These are phyloP conservation scores for Cyclotella atomus DNA, from an alignment of 108 stramenopile genomes.

Conservation along the genomic window DNA sequence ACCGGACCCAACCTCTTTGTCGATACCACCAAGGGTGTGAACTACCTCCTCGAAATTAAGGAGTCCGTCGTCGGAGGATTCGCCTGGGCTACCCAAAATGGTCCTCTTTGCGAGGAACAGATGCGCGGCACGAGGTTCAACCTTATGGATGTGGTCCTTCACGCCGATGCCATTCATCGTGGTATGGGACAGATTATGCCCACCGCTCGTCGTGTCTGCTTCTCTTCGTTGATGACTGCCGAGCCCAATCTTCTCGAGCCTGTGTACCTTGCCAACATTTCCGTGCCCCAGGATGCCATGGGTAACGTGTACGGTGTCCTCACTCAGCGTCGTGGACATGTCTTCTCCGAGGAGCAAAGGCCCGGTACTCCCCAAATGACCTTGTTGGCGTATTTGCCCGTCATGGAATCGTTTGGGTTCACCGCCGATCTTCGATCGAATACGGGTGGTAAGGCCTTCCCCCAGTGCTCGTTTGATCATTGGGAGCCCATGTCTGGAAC, in stretches of 20 bases:
- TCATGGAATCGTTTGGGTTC: slow-evolving; percentile 99
- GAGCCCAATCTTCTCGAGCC: slow-evolving; percentile 97
- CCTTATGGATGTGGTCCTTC: slow-evolving; percentile 99
- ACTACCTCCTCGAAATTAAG: slow-evolving; percentile 99
- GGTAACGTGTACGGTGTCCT: slow-evolving; percentile 99
- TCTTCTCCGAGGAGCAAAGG: slow-evolving; percentile 98
- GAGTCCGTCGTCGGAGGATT: slow-evolving; percentile 99
- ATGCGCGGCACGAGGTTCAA: slow-evolving; percentile 98
- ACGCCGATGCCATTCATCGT: slow-evolving; percentile 99
- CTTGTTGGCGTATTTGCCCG: slow-evolving; percentile 98
- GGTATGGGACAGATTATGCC: slow-evolving; percentile 99
- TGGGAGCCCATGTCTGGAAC: slow-evolving; percentile 97
- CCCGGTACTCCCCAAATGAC: slow-evolving; percentile 98
- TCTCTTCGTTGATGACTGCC: slow-evolving; percentile 93
- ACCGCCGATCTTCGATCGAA: slow-evolving; percentile 97
- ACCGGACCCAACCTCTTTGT: slow-evolving; percentile 98
- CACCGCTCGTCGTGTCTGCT: slow-evolving; percentile 98
- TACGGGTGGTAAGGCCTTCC: slow-evolving; percentile 99
- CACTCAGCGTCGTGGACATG: slow-evolving; percentile 98
- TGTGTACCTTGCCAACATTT: slow-evolving; percentile 98
- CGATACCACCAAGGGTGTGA: slow-evolving; percentile 99
- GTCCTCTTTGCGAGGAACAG: slow-evolving; percentile 98
- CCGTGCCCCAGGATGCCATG: slow-evolving; percentile 98
- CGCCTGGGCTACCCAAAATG: slow-evolving; percentile 97
- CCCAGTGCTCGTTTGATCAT: slow-evolving; percentile 99